A percentile compares a stretch with the other conserved stretches of the same genome.
These are phyloP conservation scores for Xylaria nigripes DNA, from an alignment of 495 filamentous ascomycete species.

Conservation along the genomic window DNA sequence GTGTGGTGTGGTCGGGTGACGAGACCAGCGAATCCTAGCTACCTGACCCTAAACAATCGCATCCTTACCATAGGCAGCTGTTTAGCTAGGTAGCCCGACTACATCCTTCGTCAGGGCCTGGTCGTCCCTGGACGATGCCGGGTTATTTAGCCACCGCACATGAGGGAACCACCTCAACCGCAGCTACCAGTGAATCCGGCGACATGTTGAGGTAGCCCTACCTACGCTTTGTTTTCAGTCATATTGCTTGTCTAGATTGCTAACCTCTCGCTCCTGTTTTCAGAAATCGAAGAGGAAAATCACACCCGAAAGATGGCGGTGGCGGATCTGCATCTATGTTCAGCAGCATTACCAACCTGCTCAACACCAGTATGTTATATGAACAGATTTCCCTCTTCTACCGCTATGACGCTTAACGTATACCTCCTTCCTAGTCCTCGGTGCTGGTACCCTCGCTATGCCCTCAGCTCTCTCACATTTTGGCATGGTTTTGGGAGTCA, in stretches of 20 bases:
- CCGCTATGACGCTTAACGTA: background rate
- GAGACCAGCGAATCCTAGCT: background rate
- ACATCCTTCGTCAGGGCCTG: constrained; percentile 1
- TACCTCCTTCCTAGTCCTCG: constrained; percentile 58
- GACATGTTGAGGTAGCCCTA: constrained; percentile 34
- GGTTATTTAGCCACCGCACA: constrained; percentile 35
- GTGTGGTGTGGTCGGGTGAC: background rate
- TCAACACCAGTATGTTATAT: constrained; percentile 74
- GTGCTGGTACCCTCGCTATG: constrained; percentile 91
- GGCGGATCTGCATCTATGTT: constrained; percentile 76
- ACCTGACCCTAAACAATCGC: background rate
- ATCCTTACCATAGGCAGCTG: background rate
- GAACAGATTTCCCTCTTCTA: background rate
- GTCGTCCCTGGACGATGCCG: constrained; percentile 29
- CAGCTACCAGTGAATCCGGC: constrained; percentile 20
- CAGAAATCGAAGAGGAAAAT: constrained; percentile 29
- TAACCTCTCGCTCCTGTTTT: background rate
- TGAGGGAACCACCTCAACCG: constrained; percentile 21
- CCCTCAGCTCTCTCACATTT: constrained; percentile 87
- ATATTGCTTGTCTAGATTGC: background rate
- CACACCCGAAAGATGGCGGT: constrained; percentile 30
- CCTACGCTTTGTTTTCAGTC: background rate
- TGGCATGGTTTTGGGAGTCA: constrained; percentile 70
- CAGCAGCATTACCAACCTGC: constrained; percentile 86
- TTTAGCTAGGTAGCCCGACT: constrained; percentile 1